These are phyloP conservation scores for Diaporthe humulicola DNA, from an alignment of 2,329 filamentous ascomycete species.

Conservation along the genomic window DNA sequence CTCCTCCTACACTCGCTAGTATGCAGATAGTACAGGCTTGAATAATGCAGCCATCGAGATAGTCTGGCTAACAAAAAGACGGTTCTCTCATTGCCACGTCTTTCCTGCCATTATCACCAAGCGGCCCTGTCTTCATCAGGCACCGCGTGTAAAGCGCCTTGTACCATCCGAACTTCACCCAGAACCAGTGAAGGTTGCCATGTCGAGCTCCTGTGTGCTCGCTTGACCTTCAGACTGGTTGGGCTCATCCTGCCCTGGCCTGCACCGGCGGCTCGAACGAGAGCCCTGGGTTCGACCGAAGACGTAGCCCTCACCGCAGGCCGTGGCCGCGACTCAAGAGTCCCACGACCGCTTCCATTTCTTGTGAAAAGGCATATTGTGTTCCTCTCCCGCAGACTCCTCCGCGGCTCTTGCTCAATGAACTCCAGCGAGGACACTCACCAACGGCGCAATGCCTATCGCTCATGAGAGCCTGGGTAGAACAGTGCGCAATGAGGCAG, in stretches of 20 bases:
- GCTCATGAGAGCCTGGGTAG: neutral
- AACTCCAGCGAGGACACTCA: neutral
- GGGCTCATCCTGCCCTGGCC: neutral
- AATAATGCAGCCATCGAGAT: neutral
- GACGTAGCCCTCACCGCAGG: neutral
- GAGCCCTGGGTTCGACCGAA: neutral
- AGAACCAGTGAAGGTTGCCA: constrained; percentile 16
- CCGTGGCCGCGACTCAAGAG: neutral
- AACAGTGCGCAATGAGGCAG: neutral
- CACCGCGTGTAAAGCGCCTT: neutral
- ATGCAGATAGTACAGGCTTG: neutral
- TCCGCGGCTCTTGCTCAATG: neutral
- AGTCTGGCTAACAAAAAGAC: no score
- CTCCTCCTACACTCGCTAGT: neutral
- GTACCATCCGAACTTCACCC: neutral
- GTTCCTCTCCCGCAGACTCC: neutral
- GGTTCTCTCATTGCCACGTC: neutral
- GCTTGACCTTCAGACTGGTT: neutral
- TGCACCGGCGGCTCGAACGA: neutral
- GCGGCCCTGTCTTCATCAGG: neutral
- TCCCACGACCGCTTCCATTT: neutral
- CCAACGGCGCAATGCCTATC: neutral
- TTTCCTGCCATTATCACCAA: neutral
- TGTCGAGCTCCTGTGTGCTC: neutral
- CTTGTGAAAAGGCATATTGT: neutral